phyloP scores from a whole-genome alignment of 768 basidiomycete genomes.

The Dictyophora rubrovolvata region DNA sequence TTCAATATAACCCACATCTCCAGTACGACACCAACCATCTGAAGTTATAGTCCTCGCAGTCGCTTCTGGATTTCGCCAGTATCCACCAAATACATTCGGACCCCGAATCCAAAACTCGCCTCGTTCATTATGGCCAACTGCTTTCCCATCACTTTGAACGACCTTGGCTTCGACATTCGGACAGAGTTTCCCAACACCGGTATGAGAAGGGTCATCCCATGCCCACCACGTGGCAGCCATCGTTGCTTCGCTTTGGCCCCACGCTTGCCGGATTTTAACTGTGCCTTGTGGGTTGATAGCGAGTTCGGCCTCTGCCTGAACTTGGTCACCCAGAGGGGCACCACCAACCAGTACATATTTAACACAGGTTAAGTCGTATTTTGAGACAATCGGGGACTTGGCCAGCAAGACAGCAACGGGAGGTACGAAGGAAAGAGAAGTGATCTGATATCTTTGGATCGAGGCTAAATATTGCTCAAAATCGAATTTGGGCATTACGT shows the following conservation, averaged over 20 bases:
- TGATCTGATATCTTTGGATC: slow-evolving; percentile 22
- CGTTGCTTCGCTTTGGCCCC: slow-evolving; percentile 25
- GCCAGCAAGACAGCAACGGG: slow-evolving; percentile 31
- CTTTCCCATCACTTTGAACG: slow-evolving; percentile 51
- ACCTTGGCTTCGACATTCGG: slow-evolving; percentile 71
- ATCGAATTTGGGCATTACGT: slow-evolving; percentile 11
- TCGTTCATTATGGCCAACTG: slow-evolving; percentile 40
- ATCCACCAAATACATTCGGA: slow-evolving; percentile 57
- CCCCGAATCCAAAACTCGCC: slow-evolving; percentile 83
- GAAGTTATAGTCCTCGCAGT: slow-evolving; percentile 58
- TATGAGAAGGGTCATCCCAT: slow-evolving; percentile 7
- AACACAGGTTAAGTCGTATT: slow-evolving; percentile 58
- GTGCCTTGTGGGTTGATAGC: slow-evolving; percentile 30
- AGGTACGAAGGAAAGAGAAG: slow-evolving; percentile 24
- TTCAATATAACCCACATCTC: slow-evolving; percentile 65
- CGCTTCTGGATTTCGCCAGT: slow-evolving; percentile 60
- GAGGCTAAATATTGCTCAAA: slow-evolving; percentile 1
- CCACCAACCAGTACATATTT: slow-evolving; percentile 59
- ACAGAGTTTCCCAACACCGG: slow-evolving; percentile 48
- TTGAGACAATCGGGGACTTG: slow-evolving; percentile 32
- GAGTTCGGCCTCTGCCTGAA: slow-evolving; percentile 37
- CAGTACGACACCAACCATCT: slow-evolving; percentile 83
- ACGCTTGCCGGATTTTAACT: slow-evolving; percentile 9
- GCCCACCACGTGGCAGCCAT: slow-evolving; percentile 42
- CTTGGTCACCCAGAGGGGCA: slow-evolving; percentile 62